Evolutionary conservation across 2,329 filamentous ascomycete genomes (phyloP).

Genomic region (Arthroderma sp.): DNA sequence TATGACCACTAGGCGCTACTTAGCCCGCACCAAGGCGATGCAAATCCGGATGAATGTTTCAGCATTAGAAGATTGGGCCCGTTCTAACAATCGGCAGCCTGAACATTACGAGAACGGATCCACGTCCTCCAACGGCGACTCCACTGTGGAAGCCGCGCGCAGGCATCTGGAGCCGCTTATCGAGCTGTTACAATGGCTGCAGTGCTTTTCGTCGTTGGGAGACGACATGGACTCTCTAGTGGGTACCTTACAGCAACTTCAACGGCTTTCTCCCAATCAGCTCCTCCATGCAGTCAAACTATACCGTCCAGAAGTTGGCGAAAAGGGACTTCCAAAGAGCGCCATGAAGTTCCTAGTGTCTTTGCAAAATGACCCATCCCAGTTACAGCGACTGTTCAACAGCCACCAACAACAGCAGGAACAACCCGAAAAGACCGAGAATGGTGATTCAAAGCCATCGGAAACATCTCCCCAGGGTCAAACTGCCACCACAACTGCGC

Average conservation of each 20-base stretch:
- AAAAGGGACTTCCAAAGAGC: conserved; percentile 79
- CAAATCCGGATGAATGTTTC: conserved; percentile 99
- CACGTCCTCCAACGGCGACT: conserved; percentile 71
- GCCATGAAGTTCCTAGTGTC: conserved; percentile 75
- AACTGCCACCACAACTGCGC: too few relatives aligned
- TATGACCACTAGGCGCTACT: conserved; percentile 89
- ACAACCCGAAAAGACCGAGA: conserved; percentile 11
- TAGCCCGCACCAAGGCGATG: conserved; percentile 96
- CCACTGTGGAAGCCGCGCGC: conserved; percentile 69
- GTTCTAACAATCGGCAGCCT: conserved; percentile 80
- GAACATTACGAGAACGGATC: conserved; percentile 93
- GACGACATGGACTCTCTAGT: conserved; percentile 83
- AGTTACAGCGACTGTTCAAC: conserved; percentile 29
- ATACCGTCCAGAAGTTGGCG: conserved; percentile 87
- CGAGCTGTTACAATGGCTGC: conserved; percentile 90
- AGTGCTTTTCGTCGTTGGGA: conserved; percentile 88
- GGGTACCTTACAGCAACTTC: conserved; percentile 78
- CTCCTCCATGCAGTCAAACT: conserved; percentile 84
- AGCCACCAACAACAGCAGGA: conserved; percentile 19
- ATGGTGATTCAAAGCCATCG: not conserved
- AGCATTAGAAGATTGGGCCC: conserved; percentile 87
- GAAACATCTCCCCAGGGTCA: too few relatives aligned
- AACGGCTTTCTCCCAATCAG: conserved; percentile 71
- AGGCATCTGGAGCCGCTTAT: conserved; percentile 81
- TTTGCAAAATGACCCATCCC: conserved; percentile 61